Conservation (phyloP, 148 eudicot genomes). For the Beta vulgaris region DNA sequence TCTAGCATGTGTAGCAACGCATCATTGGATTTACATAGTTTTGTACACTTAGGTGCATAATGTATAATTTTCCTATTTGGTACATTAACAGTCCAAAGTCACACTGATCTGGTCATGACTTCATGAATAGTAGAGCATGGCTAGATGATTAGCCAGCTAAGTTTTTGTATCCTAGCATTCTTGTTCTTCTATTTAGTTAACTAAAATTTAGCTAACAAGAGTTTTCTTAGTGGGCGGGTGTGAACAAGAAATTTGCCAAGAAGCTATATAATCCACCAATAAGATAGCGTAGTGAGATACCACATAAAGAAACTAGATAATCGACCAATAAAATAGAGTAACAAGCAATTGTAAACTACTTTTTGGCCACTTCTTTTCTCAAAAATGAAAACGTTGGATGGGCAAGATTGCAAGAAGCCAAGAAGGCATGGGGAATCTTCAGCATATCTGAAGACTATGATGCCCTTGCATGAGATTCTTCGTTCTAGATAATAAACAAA, state of each 20-base stretch:
- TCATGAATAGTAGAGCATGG: neutral
- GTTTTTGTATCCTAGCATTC: no score
- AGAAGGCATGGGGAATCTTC: neutral
- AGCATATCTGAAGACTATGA: neutral
- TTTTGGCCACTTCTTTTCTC: neutral
- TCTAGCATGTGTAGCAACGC: no score
- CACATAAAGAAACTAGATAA: neutral
- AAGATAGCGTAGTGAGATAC: neutral
- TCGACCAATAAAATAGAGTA: neutral
- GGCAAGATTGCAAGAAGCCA: no score
- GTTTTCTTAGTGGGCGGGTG: no score
- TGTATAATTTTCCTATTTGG: neutral
- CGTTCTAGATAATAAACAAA: neutral
- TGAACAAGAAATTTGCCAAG: neutral
- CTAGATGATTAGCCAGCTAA: no score
- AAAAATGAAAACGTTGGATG: neutral
- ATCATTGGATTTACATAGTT: neutral
- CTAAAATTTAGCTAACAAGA: no score
- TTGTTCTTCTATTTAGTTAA: no score
- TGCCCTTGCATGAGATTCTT: neutral
- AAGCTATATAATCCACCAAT: neutral
- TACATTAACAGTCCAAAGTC: neutral
- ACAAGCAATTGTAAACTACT: slow-evolving; percentile 1
- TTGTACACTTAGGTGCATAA: neutral
- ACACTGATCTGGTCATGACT: neutral